Conservation (phyloP, 768 basidiomycete species). For the Naganishia friedmannii region DNA sequence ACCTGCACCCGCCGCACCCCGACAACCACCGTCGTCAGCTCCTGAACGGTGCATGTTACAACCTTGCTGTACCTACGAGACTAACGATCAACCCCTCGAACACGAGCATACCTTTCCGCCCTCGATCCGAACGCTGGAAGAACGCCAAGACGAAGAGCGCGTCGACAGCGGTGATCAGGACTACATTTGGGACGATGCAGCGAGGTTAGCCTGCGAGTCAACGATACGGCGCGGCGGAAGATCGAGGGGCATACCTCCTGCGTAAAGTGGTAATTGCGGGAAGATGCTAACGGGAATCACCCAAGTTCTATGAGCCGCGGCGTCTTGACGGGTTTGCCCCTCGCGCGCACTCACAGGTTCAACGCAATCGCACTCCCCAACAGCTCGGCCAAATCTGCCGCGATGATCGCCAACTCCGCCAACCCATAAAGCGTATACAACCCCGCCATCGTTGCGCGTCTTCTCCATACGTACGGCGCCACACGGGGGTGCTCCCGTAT, state of each 20-base stretch:
- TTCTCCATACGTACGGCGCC: slow-evolving; percentile 19
- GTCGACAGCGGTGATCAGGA: slow-evolving; percentile 51
- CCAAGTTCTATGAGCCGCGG: too few species aligned
- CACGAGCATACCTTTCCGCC: slow-evolving; percentile 46
- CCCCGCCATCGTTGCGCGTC: slow-evolving; percentile 26
- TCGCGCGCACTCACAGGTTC: slow-evolving; percentile 60
- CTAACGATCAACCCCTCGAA: slow-evolving; percentile 52
- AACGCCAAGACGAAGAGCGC: slow-evolving; percentile 51
- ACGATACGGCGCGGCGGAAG: too few species aligned
- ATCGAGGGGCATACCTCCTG: slow-evolving; percentile 39
- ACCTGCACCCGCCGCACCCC: slow-evolving; percentile 43
- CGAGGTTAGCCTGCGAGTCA: too few species aligned
- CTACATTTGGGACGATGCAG: too few species aligned
- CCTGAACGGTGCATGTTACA: too few species aligned
- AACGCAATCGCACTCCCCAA: slow-evolving; percentile 77
- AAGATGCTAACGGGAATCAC: slow-evolving; percentile 49
- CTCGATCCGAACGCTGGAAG: slow-evolving; percentile 46
- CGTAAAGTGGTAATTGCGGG: slow-evolving; percentile 49
- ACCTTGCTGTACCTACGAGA: too few species aligned
- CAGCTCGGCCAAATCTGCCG: slow-evolving; percentile 77
- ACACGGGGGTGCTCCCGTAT: slow-evolving; percentile 35
- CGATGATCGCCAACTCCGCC: slow-evolving; percentile 69
- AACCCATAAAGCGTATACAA: slow-evolving; percentile 41
- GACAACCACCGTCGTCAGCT: too few species aligned
- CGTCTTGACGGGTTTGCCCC: too few species aligned